Base-by-base conservation (phyloP, 495 filamentous ascomycete genomes). In the Hypomontagnella monticulosa region DNA sequence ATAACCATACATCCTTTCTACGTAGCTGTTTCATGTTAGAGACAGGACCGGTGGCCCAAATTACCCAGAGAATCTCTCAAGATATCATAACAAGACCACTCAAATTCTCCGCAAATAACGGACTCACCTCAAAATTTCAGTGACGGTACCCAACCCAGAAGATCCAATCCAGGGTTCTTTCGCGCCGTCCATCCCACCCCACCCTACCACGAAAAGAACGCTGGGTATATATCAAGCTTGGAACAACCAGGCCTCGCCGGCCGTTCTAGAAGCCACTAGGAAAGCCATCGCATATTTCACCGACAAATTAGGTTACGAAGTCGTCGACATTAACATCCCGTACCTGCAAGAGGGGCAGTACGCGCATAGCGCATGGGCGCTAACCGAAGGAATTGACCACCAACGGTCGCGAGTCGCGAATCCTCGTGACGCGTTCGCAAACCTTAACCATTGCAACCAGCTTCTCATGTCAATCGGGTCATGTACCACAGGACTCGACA, bases 351-450 rank as follows among this genome's bases (percentile, higher is more conserved):
- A 93, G 71, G 89, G 84, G 20, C 90, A 94, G 58, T 78, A 87
- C 33, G 91, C 92, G 0, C 93, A 97, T 77, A 87, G 87, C 14
- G 76, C 93, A 6, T 96, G 90, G 30, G 95, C 94, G 73, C 87
- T 97, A 58, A 73, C 83, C 14, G 91, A 93, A 57, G 85, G 86
- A 27, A 77, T 81, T 30, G 79, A 75, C 36, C 72, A 75, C 18
- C 74, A 76, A 1, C 64, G 59, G n/a, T 37, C 58, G 0, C 74
- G 76, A 18, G 58, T 67, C 4, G 2, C 34, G 20, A 53, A 73
- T 50, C 61, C 68, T 7, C 9, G 51, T 0, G 57, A 60, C 37
- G 69, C 57, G 48, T 46, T 75, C 32, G 9, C 41, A 4, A 74
- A 80, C 8, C 75, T 97, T 49, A 89, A 88, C 11, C 75, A 88